Base-by-base conservation (phyloP, 139 green algal genomes). In the Ettlia oleoabundans region DNA sequence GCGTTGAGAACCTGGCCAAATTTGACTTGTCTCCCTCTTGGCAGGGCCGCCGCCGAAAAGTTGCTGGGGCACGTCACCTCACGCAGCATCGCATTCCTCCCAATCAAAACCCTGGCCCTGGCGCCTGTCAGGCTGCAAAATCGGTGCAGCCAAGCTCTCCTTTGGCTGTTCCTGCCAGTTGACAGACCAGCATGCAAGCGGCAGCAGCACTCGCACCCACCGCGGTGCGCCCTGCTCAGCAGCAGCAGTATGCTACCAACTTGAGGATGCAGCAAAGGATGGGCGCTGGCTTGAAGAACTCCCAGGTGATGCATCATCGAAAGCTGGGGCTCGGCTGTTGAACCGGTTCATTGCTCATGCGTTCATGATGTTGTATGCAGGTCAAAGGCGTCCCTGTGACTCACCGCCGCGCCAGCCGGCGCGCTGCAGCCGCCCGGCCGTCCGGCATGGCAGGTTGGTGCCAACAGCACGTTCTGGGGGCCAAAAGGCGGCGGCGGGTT, bases 401-500 rank as follows among this genome's bases (percentile, higher is more conserved):
- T 10, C 40, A 38, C 9, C 75, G 75, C 38, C 55, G 55, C 18
- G 58, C 58, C 21, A 38, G 30, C 73, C 73, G 35, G 19, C 30
- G 47, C 32, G 53, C 52, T 18, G 53, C 73, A 2, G 38, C 53
- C 3, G 38, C 35, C 38, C 73, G 73, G 24, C 67, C 24, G 7
- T 15, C 71, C 32, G n/a, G 47, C 71, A 78, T 78, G 71, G 32
- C 47, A 33, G 71, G 71, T 78, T 43, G 15, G 10, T 15, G 47
- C 47, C 55, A 65, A n/a, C 15, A 28, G 55, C 55, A 65, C 55
- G 55, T 22, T n/a, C 10, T 10, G 47, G 10, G 47, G 15, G 15
- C 13, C 47, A 58, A 58, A 10, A 15, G 47, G 13, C 15, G 47
- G 47, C 13, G 10, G 10, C 15, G 13, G 47, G 47, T 15, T 15